Evolutionary conservation across 768 basidiomycete genomes (phyloP).

Genomic region (Tylopilus sp.): DNA sequence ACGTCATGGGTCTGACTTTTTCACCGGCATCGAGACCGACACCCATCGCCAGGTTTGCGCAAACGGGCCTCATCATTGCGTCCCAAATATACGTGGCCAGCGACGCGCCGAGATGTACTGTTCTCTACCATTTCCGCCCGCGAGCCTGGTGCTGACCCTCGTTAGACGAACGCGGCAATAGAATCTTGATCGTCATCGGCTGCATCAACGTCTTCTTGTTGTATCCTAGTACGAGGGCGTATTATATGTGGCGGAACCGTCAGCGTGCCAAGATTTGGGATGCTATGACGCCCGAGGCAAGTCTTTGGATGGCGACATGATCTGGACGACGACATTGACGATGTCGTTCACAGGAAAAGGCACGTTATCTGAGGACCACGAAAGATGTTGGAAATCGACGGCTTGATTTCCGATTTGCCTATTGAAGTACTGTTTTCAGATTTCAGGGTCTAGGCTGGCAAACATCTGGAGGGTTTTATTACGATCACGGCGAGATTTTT

Average conservation of each 20-base stretch:
- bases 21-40: background rate
- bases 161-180: background rate
- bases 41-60: constrained; percentile 35
- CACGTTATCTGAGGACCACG: constrained; percentile 38
- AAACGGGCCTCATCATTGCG: constrained; percentile 42
- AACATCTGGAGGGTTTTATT: too few relatives aligned
- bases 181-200: background rate
- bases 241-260: constrained; percentile 57
- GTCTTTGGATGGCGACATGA: background rate
- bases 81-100: constrained; percentile 56
- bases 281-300: constrained; percentile 47
- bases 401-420: too few relatives aligned
- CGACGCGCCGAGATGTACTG: constrained; percentile 55
- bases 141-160: background rate
- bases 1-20: background rate
- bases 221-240: constrained; percentile 52
- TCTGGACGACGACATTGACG: too few relatives aligned
- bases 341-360: constrained; percentile 46
- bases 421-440: too few relatives aligned
- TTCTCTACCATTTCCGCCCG: background rate
- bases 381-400: background rate
- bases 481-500: too few relatives aligned
- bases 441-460: too few relatives aligned
- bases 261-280: constrained; percentile 55
- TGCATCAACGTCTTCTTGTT: constrained; percentile 31